Percentiles rank a stretch among this genome's conserved stretches.
Evolutionary conservation across 129 eudicot genomes (phyloP).

Genomic region (Smallanthus sonchifolius): DNA sequence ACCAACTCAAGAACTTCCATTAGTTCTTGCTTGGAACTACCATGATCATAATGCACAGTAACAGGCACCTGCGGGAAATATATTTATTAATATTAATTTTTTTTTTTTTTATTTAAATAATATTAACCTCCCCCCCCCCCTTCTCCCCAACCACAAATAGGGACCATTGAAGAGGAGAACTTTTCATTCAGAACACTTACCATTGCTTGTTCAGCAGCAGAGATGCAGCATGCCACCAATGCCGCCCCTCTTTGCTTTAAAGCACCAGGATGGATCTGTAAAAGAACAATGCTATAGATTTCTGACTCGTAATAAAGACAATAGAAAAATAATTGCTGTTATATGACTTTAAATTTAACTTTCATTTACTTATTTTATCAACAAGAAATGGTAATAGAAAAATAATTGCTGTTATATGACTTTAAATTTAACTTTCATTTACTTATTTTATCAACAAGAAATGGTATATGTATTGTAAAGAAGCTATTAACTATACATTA

Average conservation of each 20-base stretch:
- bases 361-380: neutral
- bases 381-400: neutral
- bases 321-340: neutral
- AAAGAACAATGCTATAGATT: neutral
- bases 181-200: constrained; percentile 47
- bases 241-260: constrained; percentile 82
- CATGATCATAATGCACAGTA: constrained; percentile 97
- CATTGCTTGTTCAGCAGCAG: constrained; percentile 86
- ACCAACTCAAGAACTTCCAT: constrained; percentile 86
- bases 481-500: neutral
- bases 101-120: neutral
- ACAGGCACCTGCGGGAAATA: constrained; percentile 69
- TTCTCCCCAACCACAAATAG: too few species aligned
- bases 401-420: neutral
- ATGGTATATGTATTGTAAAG: neutral
- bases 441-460: neutral
- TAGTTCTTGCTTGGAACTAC: constrained; percentile 77
- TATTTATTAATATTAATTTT: neutral
- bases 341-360: neutral
- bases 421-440: neutral
- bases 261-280: constrained; percentile 96
- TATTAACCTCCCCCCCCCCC: neutral
- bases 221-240: constrained; percentile 82
- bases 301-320: neutral
- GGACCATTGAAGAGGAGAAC: neutral